Base-by-base conservation (phyloP, 176 grass and related monocot species). In the Tillandsia fasciculata region DNA sequence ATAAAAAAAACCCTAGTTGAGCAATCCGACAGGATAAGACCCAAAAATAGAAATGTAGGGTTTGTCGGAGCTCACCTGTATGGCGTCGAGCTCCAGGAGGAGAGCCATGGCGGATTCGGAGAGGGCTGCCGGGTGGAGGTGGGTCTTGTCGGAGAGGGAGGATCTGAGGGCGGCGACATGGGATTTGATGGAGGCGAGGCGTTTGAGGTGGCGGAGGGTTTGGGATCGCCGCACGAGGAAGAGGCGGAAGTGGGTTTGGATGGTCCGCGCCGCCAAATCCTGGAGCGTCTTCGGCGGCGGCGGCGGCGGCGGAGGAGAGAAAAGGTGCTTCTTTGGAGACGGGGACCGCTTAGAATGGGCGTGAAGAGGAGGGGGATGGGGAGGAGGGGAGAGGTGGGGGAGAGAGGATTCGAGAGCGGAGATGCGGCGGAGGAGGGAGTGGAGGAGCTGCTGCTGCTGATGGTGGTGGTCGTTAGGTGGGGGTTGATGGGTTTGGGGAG, bases 201-300 rank as follows among this genome's bases (percentile, higher is more conserved):
- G 76, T 83, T 99, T 93, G 57, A 99, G 74, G 66, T 99, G 87
- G 76, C 90, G 84, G 53, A 99, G 79, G 64, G 85, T 93, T 64
- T 84, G 72, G 63, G 94, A 99, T 57, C 94, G 87, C 72, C 72
- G 84, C 28, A 88, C 87, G 64, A 99, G 90, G 80, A 87, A 93
- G 53, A 69, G 84, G 70, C 89, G 90, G 80, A 99, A 99, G 64
- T 82, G 74, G 17, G 70, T 70, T 75, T 99, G 94, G 78, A 99
- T 99, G 29, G 70, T 93, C 77, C 90, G 76, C 59, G 87, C 90
- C 13, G 94, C 94, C 17, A 67, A 79, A 53, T 99, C 90, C 52
- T 65, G 58, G 58, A 82, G 66, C 10, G 87, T 70, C 17, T 33
- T 50, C 6, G 63, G 75, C 11, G 15, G 3, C 28, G 63, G 75